phyloP scores from a whole-genome alignment of 495 filamentous ascomycete genomes.

The Xylaria castorea region DNA sequence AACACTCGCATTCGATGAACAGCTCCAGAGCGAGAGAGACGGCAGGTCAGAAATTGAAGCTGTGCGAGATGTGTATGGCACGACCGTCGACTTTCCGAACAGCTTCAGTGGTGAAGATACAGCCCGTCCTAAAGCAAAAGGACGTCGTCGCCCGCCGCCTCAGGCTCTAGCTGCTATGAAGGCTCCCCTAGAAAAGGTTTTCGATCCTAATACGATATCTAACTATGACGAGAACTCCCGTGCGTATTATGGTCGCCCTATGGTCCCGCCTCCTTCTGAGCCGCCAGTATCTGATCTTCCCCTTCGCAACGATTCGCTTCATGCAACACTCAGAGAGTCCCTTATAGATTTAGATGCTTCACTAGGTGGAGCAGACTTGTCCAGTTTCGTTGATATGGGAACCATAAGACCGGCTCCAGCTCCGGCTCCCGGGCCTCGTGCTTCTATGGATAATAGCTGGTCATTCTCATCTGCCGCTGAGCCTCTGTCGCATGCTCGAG shows the following conservation, averaged over 20 bases:
- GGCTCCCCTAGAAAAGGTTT: slow-evolving; percentile 62
- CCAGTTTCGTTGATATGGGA: slow-evolving; percentile 63
- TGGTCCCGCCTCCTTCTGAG: slow-evolving; percentile 40
- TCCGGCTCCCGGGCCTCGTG: slow-evolving; percentile 43
- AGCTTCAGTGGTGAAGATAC: slow-evolving; percentile 52
- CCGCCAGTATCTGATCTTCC: slow-evolving; percentile 58
- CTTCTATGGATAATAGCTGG: slow-evolving; percentile 52
- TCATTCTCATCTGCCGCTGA: slow-evolving; percentile 47
- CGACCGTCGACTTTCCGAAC: slow-evolving; percentile 50
- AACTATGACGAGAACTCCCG: slow-evolving; percentile 63
- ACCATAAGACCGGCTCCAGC: slow-evolving; percentile 60
- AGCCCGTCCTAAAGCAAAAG: slow-evolving; percentile 48
- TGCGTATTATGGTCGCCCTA: slow-evolving; percentile 53
- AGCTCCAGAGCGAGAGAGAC: slow-evolving; percentile 53
- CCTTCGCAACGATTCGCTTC: slow-evolving; percentile 57
- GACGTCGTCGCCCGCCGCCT: slow-evolving; percentile 57
- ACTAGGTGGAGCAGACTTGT: slow-evolving; percentile 54
- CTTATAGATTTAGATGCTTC: slow-evolving; percentile 65
- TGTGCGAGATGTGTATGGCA: slow-evolving; percentile 59
- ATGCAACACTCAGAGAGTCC: slow-evolving; percentile 58
- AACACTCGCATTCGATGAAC: slow-evolving; percentile 80
- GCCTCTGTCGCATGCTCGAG: slow-evolving; percentile 51
- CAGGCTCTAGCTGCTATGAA: slow-evolving; percentile 49
- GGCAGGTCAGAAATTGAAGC: slow-evolving; percentile 44
- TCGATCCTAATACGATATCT: slow-evolving; percentile 63